phyloP scores from a whole-genome alignment of 306 rosid species.

The Mimosa bimucronata region DNA sequence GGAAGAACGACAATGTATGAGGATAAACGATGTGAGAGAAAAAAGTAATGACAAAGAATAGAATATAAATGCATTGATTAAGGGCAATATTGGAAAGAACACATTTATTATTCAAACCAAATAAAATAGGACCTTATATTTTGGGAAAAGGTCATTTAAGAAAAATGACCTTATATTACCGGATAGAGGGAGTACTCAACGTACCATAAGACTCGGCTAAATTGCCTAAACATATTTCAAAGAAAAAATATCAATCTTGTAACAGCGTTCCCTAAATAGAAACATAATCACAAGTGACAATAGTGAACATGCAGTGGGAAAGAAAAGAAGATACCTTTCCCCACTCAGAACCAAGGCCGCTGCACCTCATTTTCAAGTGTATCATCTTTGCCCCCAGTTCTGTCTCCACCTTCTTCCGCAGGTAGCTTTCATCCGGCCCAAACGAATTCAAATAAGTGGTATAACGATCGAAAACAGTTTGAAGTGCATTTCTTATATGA shows the following conservation, averaged over 20 bases:
- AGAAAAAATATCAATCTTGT: constrained; percentile 3
- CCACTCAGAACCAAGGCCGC: constrained; percentile 86
- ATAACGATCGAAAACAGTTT: constrained; percentile 65
- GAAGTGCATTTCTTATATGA: constrained; percentile 62
- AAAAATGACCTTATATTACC: too few species aligned
- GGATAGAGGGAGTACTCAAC: too few species aligned
- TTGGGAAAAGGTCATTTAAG: too few species aligned
- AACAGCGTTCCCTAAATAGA: constrained; percentile 2
- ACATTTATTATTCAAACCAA: too few species aligned
- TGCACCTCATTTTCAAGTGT: constrained; percentile 89
- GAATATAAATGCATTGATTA: too few species aligned
- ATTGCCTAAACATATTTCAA: not conserved
- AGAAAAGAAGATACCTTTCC: constrained; percentile 70
- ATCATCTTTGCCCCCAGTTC: constrained; percentile 91
- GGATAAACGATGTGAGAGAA: too few species aligned
- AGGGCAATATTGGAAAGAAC: too few species aligned
- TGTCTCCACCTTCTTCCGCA: constrained; percentile 89
- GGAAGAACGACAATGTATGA: too few species aligned
- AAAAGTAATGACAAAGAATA: too few species aligned
- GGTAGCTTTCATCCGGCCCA: constrained; percentile 77
- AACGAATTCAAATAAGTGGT: constrained; percentile 80
- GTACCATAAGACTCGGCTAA: constrained; percentile 7
- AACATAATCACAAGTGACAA: not conserved
- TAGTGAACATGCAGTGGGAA: not conserved
- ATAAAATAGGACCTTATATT: too few species aligned